Percentiles rank a stretch among this genome's conserved stretches.
Conservation (phyloP, 306 rosid genomes). For the Gastrolobium bilobum region DNA sequence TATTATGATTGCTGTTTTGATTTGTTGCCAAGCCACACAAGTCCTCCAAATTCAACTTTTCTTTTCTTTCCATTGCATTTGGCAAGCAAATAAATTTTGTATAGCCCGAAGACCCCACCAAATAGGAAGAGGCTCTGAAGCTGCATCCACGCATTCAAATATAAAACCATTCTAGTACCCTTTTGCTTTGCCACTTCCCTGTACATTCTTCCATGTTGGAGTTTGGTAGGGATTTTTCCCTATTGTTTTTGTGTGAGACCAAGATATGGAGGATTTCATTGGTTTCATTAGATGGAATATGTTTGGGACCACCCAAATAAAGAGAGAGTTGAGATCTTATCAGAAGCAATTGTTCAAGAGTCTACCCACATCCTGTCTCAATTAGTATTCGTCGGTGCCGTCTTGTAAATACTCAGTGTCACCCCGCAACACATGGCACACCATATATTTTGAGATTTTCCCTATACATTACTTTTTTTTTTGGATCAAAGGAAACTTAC, state of each 20-base stretch:
- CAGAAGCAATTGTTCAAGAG: conserved; percentile 51
- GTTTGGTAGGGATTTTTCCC: conserved; percentile 47
- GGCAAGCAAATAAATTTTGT: conserved; percentile 47
- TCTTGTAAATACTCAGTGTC: conserved; percentile 48
- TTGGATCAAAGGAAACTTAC: no score
- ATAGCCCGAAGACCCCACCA: conserved; percentile 59
- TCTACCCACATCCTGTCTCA: conserved; percentile 51
- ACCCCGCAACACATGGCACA: conserved; percentile 47
- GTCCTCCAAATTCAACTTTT: conserved; percentile 38
- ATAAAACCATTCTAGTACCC: neutral
- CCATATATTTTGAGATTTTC: conserved; percentile 19
- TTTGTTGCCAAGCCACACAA: conserved; percentile 46
- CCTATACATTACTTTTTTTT: conserved; percentile 2
- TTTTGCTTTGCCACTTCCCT: neutral
- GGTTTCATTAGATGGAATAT: conserved; percentile 12
- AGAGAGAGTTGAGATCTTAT: conserved; percentile 28
- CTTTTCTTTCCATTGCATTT: conserved; percentile 15
- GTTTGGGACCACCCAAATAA: conserved; percentile 48
- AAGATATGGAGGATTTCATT: conserved; percentile 28
- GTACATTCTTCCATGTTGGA: conserved; percentile 30
- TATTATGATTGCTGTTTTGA: conserved; percentile 49
- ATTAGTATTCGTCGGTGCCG: conserved; percentile 70
- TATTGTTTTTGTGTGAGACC: conserved; percentile 38
- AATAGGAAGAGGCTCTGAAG: conserved; percentile 48
- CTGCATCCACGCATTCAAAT: conserved; percentile 35